A percentile compares a stretch with the other conserved stretches of the same genome.
Evolutionary conservation across 2,329 filamentous ascomycete species (phyloP).

Genomic region (Helotiales sp.): DNA sequence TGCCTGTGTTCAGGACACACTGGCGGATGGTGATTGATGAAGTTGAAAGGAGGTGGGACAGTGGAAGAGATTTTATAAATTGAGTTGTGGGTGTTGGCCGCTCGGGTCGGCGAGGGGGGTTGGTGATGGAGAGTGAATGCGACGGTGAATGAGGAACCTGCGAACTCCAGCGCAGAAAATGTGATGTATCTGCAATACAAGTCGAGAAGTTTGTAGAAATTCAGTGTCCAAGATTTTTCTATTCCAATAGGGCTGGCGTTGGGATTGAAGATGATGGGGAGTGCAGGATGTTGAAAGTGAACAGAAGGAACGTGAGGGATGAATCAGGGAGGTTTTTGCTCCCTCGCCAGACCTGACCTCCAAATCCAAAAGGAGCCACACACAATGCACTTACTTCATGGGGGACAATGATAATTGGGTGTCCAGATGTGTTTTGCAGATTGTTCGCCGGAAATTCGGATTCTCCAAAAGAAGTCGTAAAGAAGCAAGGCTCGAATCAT

Average conservation of each 20-base stretch:
- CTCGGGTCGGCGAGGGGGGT: background rate
- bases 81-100: background rate
- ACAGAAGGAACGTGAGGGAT: background rate
- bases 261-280: background rate
- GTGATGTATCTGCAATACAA: background rate
- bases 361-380: too few species aligned
- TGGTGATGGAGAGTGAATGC: constrained; percentile 1
- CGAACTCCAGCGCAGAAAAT: background rate
- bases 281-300: background rate
- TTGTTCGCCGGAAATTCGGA: too few species aligned
- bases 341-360: background rate
- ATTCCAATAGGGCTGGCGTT: background rate
- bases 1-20: background rate
- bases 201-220: background rate
- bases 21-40: background rate
- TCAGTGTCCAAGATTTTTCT: background rate
- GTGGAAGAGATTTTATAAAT: background rate
- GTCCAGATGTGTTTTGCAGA: too few species aligned
- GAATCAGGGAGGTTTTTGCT: background rate
- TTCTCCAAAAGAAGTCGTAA: too few species aligned
- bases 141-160: background rate
- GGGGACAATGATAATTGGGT: too few species aligned
- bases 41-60: background rate
- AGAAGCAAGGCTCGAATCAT: too few species aligned
- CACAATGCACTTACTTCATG: background rate